Evolutionary conservation across 495 filamentous ascomycete species (phyloP).

Genomic region (Tirmania nivea): DNA sequence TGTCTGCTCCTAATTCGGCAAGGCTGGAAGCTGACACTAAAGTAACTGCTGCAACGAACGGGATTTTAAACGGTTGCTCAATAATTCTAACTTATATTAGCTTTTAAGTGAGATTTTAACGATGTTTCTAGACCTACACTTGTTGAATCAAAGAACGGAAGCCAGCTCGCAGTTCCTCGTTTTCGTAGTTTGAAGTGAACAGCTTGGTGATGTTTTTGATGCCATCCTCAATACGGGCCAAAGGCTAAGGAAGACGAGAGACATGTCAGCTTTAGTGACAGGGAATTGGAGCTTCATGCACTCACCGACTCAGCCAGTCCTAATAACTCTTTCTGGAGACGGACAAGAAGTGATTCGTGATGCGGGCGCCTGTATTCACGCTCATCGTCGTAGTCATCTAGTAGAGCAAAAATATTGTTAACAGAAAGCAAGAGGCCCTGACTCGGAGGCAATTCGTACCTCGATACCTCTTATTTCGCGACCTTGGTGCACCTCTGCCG

Average conservation of each 20-base stretch:
- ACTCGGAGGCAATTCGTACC: background rate
- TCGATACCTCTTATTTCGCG: constrained; percentile 1
- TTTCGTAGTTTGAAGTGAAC: constrained; percentile 59
- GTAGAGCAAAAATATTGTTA: background rate
- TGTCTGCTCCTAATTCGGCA: constrained; percentile 28
- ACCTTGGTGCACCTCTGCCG: constrained; percentile 12
- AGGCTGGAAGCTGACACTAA: constrained; percentile 54
- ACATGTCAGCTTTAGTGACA: background rate
- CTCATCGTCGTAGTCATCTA: constrained; percentile 39
- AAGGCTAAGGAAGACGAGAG: constrained; percentile 26
- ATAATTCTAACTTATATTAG: constrained; percentile 25
- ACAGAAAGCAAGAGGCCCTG: background rate
- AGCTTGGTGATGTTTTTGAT: constrained; percentile 50
- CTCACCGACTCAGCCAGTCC: constrained; percentile 59
- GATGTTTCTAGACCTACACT: constrained; percentile 31
- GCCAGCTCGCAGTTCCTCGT: constrained; percentile 44
- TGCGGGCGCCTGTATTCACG: constrained; percentile 51
- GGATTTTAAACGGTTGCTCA: constrained; percentile 93
- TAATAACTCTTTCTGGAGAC: constrained; percentile 60
- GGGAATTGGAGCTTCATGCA: constrained; percentile 9
- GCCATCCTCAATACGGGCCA: constrained; percentile 64
- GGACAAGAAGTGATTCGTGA: constrained; percentile 53
- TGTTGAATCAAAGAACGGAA: constrained; percentile 53
- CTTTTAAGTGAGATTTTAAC: constrained; percentile 3
- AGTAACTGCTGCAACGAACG: constrained; percentile 65